Percentiles rank a stretch among this genome's conserved stretches.
These are phyloP conservation scores for Phytophthora constricta DNA, from an alignment of 352 stramenopile genomes.

Conservation along the genomic window DNA sequence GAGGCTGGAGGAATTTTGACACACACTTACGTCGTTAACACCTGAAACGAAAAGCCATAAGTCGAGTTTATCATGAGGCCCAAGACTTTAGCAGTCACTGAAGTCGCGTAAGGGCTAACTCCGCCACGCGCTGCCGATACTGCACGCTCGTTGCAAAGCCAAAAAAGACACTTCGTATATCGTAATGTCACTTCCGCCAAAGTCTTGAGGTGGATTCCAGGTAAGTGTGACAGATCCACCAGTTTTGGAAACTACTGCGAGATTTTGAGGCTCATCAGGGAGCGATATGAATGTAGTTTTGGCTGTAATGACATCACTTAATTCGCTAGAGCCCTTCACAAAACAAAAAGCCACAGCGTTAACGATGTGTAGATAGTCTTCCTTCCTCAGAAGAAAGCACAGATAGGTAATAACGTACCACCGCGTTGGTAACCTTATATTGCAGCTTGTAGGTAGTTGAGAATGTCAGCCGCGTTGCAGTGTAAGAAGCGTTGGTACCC, in stretches of 20 bases:
- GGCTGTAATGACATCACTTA: slow-evolving; percentile 38
- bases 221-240: slow-evolving; percentile 49
- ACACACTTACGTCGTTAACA: no score
- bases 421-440: no score
- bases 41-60: slow-evolving; percentile 62
- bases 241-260: slow-evolving; percentile 33
- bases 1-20: no score
- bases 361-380: no score
- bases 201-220: slow-evolving; percentile 58
- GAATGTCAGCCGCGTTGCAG: no score
- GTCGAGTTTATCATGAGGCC: slow-evolving; percentile 51
- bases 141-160: slow-evolving; percentile 41
- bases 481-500: no score
- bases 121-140: slow-evolving; percentile 40
- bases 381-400: no score
- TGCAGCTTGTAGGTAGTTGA: no score
- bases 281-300: slow-evolving; percentile 53
- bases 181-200: slow-evolving; percentile 55
- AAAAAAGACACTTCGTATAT: slow-evolving; percentile 59
- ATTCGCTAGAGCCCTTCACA: slow-evolving; percentile 52
- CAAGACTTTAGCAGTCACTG: slow-evolving; percentile 44
- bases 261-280: slow-evolving; percentile 43
- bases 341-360: slow-evolving; percentile 5
- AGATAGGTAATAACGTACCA: no score
- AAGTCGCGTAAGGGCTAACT: slow-evolving; percentile 29